Percentiles rank a stretch among this genome's conserved stretches.
phyloP scores from a whole-genome alignment of 2,329 filamentous ascomycete genomes.

The Fusarium buxicola region DNA sequence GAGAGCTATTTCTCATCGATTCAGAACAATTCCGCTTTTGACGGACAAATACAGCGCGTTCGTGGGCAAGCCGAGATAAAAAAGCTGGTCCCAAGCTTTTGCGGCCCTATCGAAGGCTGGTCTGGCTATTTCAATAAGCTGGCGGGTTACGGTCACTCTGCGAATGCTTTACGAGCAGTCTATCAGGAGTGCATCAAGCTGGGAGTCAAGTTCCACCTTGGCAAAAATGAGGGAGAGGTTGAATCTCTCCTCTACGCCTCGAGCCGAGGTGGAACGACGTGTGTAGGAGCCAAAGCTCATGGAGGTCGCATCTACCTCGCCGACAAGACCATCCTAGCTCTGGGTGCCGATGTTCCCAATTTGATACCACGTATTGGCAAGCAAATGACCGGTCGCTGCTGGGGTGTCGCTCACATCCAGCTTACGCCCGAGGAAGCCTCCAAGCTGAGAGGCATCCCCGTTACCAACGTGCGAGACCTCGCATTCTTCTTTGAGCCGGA shows the following conservation, averaged over 20 bases:
- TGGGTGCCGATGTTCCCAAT: conserved; percentile 24
- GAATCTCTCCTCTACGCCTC: conserved; percentile 22
- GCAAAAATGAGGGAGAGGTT: conserved; percentile 17
- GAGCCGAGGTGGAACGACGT: conserved; percentile 17
- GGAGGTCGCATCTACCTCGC: conserved; percentile 19
- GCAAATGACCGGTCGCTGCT: conserved; percentile 28
- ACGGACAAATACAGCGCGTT: conserved; percentile 21
- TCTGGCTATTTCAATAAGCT: conserved; percentile 30
- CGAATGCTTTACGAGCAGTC: conserved; percentile 22
- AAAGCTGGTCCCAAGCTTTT: conserved; percentile 26
- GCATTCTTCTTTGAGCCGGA: conserved; percentile 34
- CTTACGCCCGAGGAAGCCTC: conserved; percentile 24
- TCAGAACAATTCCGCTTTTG: conserved; percentile 23
- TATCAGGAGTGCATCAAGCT: conserved; percentile 29
- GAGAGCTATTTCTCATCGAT: conserved; percentile 29
- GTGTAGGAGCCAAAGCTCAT: conserved; percentile 17
- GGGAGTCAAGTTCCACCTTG: conserved; percentile 22
- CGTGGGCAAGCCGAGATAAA: conserved; percentile 11
- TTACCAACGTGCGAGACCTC: conserved; percentile 29
- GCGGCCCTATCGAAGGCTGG: conserved; percentile 16
- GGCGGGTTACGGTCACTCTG: conserved; percentile 26
- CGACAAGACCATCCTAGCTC: conserved; percentile 22
- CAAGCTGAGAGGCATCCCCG: conserved; percentile 22
- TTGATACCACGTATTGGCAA: conserved; percentile 23
- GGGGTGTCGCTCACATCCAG: conserved; percentile 31